phyloP scores from a whole-genome alignment of 2,329 filamentous ascomycete genomes.

The Camillea tinctor region DNA sequence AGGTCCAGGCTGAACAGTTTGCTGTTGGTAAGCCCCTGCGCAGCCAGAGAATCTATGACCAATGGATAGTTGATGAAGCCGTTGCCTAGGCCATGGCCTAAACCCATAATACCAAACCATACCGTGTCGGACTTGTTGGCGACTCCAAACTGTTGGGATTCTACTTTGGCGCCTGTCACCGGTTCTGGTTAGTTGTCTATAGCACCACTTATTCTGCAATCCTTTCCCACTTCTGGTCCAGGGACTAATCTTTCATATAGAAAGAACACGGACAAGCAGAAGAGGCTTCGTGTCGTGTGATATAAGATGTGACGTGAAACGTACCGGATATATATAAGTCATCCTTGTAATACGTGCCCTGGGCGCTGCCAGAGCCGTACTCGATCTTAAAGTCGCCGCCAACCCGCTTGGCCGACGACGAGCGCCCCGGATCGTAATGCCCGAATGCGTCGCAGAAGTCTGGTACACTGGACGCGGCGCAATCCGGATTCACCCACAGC shows the following conservation, averaged over 20 bases:
- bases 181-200: too few relatives aligned
- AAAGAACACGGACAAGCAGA: too few relatives aligned
- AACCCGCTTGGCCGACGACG: conserved; percentile 40
- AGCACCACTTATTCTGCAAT: too few relatives aligned
- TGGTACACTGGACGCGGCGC: conserved; percentile 34
- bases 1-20: conserved; percentile 53
- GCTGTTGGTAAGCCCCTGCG: conserved; percentile 47
- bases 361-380: conserved; percentile 41
- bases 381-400: conserved; percentile 35
- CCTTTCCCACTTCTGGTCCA: background rate
- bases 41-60: conserved; percentile 49
- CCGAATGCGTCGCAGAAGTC: conserved; percentile 42
- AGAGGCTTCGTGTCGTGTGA: too few relatives aligned
- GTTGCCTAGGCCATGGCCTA: conserved; percentile 42
- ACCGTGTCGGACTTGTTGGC: conserved; percentile 45
- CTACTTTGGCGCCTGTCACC: conserved; percentile 35
- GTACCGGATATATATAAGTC: conserved; percentile 44
- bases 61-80: conserved; percentile 51
- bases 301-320: too few relatives aligned
- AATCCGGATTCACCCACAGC: conserved; percentile 55
- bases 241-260: too few relatives aligned
- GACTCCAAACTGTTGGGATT: conserved; percentile 51
- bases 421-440: conserved; percentile 43
- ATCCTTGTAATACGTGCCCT: conserved; percentile 47
- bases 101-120: conserved; percentile 51